A percentile compares a stretch with the other conserved stretches of the same genome.
phyloP scores from a whole-genome alignment of 2,329 filamentous ascomycete genomes.

The Pestalotiopsis sp. region DNA sequence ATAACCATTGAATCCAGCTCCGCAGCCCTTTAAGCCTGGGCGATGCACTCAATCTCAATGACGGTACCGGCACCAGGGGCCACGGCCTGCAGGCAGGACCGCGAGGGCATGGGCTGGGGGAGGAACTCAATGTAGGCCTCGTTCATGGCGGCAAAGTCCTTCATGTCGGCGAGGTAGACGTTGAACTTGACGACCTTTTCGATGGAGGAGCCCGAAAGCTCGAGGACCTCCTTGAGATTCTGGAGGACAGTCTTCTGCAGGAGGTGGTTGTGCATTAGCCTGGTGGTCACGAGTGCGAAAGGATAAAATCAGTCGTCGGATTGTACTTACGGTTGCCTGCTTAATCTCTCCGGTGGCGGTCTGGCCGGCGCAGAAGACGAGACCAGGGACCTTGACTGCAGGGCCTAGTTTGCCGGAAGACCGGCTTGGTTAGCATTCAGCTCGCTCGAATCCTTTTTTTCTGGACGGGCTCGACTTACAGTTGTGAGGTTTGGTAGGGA shows the following conservation, averaged over 20 bases:
- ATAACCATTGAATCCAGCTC: background rate
- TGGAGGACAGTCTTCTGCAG: slow-evolving; percentile 1
- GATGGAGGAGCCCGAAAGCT: slow-evolving; percentile 27
- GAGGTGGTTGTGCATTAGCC: background rate
- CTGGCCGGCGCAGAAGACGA: slow-evolving; percentile 49
- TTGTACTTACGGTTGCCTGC: slow-evolving; percentile 40
- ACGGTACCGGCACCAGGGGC: slow-evolving; percentile 41
- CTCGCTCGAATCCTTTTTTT: background rate
- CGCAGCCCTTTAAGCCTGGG: slow-evolving; percentile 14
- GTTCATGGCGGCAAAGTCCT: slow-evolving; percentile 33
- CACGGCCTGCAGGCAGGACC: slow-evolving; percentile 42
- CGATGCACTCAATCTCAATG: slow-evolving; percentile 48
- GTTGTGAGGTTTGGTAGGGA: slow-evolving; percentile 49
- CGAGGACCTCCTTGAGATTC: slow-evolving; percentile 31
- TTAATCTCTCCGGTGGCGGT: slow-evolving; percentile 52
- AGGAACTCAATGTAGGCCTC: slow-evolving; percentile 39
- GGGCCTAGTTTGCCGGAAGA: slow-evolving; percentile 32
- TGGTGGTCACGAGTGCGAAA: background rate
- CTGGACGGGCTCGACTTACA: slow-evolving; percentile 29
- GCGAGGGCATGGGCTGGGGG: slow-evolving; percentile 42
- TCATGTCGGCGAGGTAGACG: slow-evolving; percentile 31
- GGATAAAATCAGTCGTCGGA: slow-evolving; percentile 15
- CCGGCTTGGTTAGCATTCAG: background rate
- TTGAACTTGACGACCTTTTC: slow-evolving; percentile 32
- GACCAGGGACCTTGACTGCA: slow-evolving; percentile 45